phyloP scores from a whole-genome alignment of 1,284 basidiomycete species.

The Ganoderma leucocontextum region DNA sequence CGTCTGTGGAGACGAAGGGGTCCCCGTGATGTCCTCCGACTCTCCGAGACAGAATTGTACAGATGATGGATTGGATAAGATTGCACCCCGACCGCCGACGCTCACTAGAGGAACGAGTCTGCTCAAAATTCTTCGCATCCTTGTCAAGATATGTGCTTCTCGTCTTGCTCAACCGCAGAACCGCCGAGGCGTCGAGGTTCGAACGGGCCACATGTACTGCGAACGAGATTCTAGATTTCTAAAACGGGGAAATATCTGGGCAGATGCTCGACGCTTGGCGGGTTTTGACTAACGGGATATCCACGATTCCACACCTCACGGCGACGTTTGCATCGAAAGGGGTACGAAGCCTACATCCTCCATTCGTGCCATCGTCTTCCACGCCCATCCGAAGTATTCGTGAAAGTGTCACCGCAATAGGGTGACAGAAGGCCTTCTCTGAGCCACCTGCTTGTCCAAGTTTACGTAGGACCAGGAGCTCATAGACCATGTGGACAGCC shows the following conservation, averaged over 20 bases:
- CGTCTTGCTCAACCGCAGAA: conserved; percentile 1
- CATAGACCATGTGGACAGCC: conserved; percentile 27
- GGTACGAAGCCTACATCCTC: conserved; percentile 1
- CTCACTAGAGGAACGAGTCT: neutral
- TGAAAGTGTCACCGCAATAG: neutral
- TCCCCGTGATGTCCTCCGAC: conserved; percentile 2
- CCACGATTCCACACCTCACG: neutral
- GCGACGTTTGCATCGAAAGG: neutral
- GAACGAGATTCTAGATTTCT: neutral
- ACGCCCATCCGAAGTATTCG: neutral
- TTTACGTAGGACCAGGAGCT: conserved; percentile 24
- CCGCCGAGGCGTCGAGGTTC: neutral
- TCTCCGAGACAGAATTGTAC: conserved; percentile 1
- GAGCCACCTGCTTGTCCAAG: conserved; percentile 13
- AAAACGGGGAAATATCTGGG: neutral
- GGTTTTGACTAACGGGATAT: neutral
- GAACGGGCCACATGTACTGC: neutral
- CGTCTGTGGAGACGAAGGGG: neutral
- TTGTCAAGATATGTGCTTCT: conserved; percentile 3
- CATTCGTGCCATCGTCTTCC: neutral
- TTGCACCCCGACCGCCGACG: neutral
- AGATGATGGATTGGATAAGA: conserved; percentile 21
- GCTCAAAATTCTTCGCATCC: conserved; percentile 1
- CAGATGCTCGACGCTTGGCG: neutral
- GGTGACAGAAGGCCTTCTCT: conserved; percentile 13